Conservation (phyloP, 164 flowering plant species). For the Echeveria elegans region DNA sequence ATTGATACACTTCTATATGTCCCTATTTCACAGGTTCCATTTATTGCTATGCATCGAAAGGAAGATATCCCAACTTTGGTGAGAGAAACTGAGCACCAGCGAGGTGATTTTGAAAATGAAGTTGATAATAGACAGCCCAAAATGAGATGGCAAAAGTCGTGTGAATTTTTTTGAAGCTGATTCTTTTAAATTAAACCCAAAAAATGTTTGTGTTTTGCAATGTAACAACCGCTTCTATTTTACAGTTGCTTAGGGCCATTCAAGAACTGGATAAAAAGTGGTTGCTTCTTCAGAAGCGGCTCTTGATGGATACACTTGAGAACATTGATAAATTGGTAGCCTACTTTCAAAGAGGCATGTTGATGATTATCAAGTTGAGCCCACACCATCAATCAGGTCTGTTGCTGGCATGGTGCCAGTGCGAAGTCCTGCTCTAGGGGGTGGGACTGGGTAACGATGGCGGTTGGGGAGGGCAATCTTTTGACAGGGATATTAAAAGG, state of each 20-base stretch:
- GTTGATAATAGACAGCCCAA: constrained; percentile 25
- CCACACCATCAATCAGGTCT: constrained; percentile 61
- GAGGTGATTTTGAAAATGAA: constrained; percentile 22
- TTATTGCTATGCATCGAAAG: constrained; percentile 86
- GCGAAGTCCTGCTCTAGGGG: constrained; percentile 78
- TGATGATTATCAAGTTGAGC: constrained; percentile 57
- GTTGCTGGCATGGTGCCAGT: constrained; percentile 95
- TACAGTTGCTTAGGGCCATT: constrained; percentile 81
- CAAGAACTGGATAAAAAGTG: constrained; percentile 84
- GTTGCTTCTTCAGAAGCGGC: constrained; percentile 79
- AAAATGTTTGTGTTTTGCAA: no score
- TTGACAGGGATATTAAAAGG: constrained; percentile 64
- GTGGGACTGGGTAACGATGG: constrained; percentile 43
- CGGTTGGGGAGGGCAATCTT: constrained; percentile 53
- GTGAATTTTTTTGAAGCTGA: not conserved
- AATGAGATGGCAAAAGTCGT: constrained; percentile 58
- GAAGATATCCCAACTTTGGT: constrained; percentile 64
- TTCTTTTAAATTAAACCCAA: no score
- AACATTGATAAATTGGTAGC: constrained; percentile 83
- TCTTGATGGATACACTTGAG: constrained; percentile 65
- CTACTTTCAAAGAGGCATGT: constrained; percentile 87
- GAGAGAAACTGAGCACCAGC: constrained; percentile 40
- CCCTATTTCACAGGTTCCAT: constrained; percentile 54
- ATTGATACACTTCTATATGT: constrained; percentile 7
- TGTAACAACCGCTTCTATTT: no score